phyloP scores from a whole-genome alignment of 2,329 filamentous ascomycete species.

The Calcarisporium arbuscula region DNA sequence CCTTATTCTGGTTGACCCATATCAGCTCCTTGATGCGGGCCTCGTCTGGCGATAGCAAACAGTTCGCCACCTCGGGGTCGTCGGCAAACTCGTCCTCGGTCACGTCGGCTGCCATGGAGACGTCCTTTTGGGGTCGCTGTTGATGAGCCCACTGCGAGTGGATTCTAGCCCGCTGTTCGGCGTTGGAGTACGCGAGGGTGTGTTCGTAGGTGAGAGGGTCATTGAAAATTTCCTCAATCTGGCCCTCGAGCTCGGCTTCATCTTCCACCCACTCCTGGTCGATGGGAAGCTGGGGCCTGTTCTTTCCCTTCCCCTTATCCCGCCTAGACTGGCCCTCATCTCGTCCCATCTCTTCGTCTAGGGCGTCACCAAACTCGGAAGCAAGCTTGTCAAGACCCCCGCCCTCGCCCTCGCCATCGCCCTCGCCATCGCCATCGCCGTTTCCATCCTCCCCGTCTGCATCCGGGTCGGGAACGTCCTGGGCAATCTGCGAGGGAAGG shows the following conservation, averaged over 20 bases:
- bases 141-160: slow-evolving; percentile 46
- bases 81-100: slow-evolving; percentile 79
- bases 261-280: slow-evolving; percentile 57
- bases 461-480: slow-evolving; percentile 21
- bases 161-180: slow-evolving; percentile 48
- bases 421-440: slow-evolving; percentile 18
- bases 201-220: slow-evolving; percentile 52
- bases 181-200: slow-evolving; percentile 51
- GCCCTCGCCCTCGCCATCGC: slow-evolving; percentile 13
- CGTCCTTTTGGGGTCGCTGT: slow-evolving; percentile 38
- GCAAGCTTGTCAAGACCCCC: slow-evolving; percentile 34
- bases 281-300: slow-evolving; percentile 44
- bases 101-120: slow-evolving; percentile 59
- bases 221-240: slow-evolving; percentile 65
- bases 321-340: slow-evolving; percentile 8
- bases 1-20: slow-evolving; percentile 92
- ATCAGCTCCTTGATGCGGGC: slow-evolving; percentile 79
- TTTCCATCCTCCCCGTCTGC: slow-evolving; percentile 11
- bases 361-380: slow-evolving; percentile 36
- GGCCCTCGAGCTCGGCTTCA: slow-evolving; percentile 59
- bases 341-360: slow-evolving; percentile 23
- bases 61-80: slow-evolving; percentile 80
- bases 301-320: slow-evolving; percentile 16
- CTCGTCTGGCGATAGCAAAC: slow-evolving; percentile 67
- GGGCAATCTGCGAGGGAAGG: slow-evolving; percentile 32